Conservation (phyloP, 2,329 filamentous ascomycete species). For the Madurella mycetomatis region DNA sequence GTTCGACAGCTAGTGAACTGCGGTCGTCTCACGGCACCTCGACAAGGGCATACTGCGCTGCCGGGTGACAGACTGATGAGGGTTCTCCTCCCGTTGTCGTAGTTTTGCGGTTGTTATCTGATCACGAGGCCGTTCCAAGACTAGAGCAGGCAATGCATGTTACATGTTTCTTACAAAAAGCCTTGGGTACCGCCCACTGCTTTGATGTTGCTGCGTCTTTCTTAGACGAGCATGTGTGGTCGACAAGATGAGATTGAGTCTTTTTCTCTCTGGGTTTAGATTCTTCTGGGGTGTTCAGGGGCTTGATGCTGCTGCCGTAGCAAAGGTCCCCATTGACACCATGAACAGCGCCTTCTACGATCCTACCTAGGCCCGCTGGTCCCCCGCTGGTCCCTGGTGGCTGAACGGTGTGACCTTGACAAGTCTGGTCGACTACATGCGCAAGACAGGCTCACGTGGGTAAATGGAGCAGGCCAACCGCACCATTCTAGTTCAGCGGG, state of each 20-base stretch:
- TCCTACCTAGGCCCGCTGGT: conserved; percentile 33
- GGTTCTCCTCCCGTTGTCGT: too few relatives aligned
- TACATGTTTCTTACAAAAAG: too few relatives aligned
- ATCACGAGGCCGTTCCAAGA: too few relatives aligned
- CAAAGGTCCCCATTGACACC: conserved; percentile 30
- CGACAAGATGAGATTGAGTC: not conserved
- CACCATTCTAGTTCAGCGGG: conserved; percentile 33
- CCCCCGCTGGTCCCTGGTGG: conserved; percentile 35
- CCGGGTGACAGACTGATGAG: too few relatives aligned
- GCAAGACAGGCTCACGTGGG: conserved; percentile 26
- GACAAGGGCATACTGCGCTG: too few relatives aligned
- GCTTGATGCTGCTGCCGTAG: conserved; percentile 8
- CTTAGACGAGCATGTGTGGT: not conserved
- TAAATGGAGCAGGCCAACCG: conserved; percentile 30
- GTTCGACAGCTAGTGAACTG: too few relatives aligned
- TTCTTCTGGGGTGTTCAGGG: not conserved
- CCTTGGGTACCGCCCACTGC: not conserved
- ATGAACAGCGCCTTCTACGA: conserved; percentile 36
- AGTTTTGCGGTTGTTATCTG: too few relatives aligned
- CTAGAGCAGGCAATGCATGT: too few relatives aligned
- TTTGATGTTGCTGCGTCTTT: not conserved
- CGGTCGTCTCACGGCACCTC: too few relatives aligned
- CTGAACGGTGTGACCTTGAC: conserved; percentile 36
- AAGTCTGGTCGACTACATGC: conserved; percentile 35
- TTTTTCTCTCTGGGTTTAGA: not conserved